Percentiles rank a stretch among this genome's conserved stretches.
These are phyloP conservation scores for Fusarium marasasianum DNA, from an alignment of 2,329 filamentous ascomycete genomes.

Conservation along the genomic window DNA sequence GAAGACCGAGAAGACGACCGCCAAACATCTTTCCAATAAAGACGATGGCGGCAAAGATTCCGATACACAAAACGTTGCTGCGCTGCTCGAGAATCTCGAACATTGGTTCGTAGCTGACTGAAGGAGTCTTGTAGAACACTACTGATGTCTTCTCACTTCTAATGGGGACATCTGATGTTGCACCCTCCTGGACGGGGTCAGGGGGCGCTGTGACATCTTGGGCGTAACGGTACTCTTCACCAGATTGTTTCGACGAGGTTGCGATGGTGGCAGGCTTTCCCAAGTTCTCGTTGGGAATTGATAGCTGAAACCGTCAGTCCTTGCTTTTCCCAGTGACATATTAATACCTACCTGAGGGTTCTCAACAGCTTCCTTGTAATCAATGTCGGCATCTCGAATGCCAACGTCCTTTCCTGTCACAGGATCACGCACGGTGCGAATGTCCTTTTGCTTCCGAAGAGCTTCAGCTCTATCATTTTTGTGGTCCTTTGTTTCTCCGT, in stretches of 20 bases:
- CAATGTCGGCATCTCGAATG: constrained; percentile 82
- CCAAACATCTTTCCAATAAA: constrained; percentile 83
- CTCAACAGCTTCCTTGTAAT: constrained; percentile 74
- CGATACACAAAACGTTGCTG: constrained; percentile 74
- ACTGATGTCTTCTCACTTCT: constrained; percentile 97
- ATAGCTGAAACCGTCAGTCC: constrained; percentile 57
- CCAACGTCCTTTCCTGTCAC: constrained; percentile 86
- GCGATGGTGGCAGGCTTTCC: constrained; percentile 77
- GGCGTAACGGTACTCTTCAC: constrained; percentile 81
- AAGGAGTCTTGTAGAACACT: constrained; percentile 92
- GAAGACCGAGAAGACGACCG: constrained; percentile 77
- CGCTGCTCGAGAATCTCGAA: constrained; percentile 79
- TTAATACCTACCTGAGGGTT: constrained; percentile 69
- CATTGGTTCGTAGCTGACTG: constrained; percentile 89
- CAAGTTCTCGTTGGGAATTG: constrained; percentile 90
- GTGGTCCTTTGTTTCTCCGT: constrained; percentile 55
- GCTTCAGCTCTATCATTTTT: constrained; percentile 45
- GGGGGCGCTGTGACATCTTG: constrained; percentile 93
- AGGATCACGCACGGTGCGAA: constrained; percentile 84
- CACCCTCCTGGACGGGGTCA: constrained; percentile 81
- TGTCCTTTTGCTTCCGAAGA: constrained; percentile 53
- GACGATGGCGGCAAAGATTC: constrained; percentile 77
- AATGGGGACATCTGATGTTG: constrained; percentile 93
- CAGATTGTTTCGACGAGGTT: constrained; percentile 75
- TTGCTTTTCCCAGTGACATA: fast-evolving